phyloP scores from a whole-genome alignment of 2,329 filamentous ascomycete species.

The Mycogone perniciosa region DNA sequence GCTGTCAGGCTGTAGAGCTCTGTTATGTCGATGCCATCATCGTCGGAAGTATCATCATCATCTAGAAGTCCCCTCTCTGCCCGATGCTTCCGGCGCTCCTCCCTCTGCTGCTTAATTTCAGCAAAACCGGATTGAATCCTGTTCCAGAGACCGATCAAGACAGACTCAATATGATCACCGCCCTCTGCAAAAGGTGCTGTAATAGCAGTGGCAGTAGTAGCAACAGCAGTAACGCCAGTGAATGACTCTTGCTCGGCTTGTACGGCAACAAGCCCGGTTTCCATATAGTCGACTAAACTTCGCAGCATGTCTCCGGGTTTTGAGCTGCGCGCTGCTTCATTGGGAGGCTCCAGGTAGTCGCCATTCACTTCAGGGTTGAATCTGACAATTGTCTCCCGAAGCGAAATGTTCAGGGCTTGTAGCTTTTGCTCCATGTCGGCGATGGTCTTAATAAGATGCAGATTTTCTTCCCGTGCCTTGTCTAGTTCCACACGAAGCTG shows the following conservation, averaged over 20 bases:
- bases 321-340: constrained; percentile 21
- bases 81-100: constrained; percentile 46
- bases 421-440: constrained; percentile 40
- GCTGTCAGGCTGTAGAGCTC: constrained; percentile 66
- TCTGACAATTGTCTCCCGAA: constrained; percentile 61
- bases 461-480: constrained; percentile 40
- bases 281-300: constrained; percentile 64
- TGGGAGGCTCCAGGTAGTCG: constrained; percentile 39
- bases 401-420: constrained; percentile 58
- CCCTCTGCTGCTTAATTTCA: constrained; percentile 47
- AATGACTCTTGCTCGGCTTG: constrained; percentile 48
- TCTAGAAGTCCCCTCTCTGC: constrained; percentile 51
- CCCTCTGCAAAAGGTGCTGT: constrained; percentile 19
- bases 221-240: constrained; percentile 7
- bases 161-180: constrained; percentile 47
- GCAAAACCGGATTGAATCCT: constrained; percentile 47
- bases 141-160: constrained; percentile 51
- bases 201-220: constrained; percentile 6
- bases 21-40: constrained; percentile 50
- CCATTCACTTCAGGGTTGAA: constrained; percentile 51
- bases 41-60: constrained; percentile 56
- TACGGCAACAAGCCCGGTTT: constrained; percentile 57
- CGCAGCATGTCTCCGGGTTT: constrained; percentile 43
- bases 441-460: constrained; percentile 22
- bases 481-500: constrained; percentile 44